phyloP scores from a whole-genome alignment of 176 grass and related monocot species.

The Carex pumila region DNA sequence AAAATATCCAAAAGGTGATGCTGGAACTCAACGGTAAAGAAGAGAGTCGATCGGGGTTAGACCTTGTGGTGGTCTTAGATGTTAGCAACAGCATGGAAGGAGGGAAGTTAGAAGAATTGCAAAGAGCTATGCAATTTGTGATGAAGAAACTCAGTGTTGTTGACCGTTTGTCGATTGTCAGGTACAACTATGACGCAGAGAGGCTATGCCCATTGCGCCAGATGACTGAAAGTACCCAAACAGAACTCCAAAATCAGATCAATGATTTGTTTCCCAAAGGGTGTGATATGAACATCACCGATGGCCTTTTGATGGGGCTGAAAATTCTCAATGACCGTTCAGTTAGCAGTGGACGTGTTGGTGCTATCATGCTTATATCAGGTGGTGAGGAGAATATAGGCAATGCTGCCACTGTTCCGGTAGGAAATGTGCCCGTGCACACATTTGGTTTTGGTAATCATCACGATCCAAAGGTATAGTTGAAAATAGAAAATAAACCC shows the following conservation, averaged over 20 bases:
- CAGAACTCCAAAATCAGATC: no score
- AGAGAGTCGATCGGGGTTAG: not conserved
- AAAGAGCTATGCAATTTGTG: slow-evolving; percentile 11
- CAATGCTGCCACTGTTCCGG: not conserved
- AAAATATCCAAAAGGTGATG: slow-evolving; percentile 16
- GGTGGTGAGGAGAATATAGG: no score
- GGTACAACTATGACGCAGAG: not conserved
- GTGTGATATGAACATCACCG: no score
- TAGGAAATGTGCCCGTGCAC: slow-evolving; percentile 18
- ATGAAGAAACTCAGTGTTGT: slow-evolving; percentile 10
- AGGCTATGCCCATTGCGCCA: no score
- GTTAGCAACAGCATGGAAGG: not conserved
- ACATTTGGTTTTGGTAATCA: slow-evolving; percentile 37
- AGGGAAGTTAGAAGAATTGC: not conserved
- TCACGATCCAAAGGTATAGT: not conserved
- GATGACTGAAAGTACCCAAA: no score
- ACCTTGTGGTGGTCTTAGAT: slow-evolving; percentile 30
- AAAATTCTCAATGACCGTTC: no score
- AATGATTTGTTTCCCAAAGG: no score
- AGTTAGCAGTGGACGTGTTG: no score
- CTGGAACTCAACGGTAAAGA: slow-evolving; percentile 14
- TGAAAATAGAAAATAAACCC: not conserved
- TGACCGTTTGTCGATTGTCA: slow-evolving; percentile 31
- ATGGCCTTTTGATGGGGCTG: no score
- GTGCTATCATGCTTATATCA: no score